phyloP scores from a whole-genome alignment of 345 rosid genomes.

The Euclidium syriacum region DNA sequence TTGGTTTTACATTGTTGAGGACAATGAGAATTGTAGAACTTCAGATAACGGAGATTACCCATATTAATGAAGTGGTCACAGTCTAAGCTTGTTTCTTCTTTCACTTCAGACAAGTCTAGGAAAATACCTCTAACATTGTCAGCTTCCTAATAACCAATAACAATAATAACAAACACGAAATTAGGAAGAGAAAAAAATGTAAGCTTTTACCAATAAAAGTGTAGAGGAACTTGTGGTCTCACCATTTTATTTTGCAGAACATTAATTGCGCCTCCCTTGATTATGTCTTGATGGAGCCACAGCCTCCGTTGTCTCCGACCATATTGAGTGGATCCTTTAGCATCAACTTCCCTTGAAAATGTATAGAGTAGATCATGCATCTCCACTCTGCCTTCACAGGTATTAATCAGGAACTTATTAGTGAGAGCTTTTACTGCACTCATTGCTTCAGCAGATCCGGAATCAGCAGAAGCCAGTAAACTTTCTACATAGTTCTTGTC shows the following conservation, averaged over 20 bases:
- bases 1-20: neutral
- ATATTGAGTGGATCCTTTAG: neutral
- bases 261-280: neutral
- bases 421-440: neutral
- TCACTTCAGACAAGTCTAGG: slow-evolving; percentile 14
- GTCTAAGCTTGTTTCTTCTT: neutral
- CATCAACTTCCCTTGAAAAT: slow-evolving; percentile 16
- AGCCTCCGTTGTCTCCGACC: neutral
- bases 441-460: neutral
- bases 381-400: neutral
- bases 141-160: neutral
- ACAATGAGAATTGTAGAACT: slow-evolving; percentile 8
- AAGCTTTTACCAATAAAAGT: neutral
- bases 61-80: neutral
- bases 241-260: neutral
- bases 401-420: slow-evolving; percentile 23
- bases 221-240: neutral
- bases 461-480: slow-evolving; percentile 8
- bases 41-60: slow-evolving; percentile 26
- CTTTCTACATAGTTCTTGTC: neutral
- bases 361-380: slow-evolving; percentile 35
- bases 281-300: neutral
- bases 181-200: neutral
- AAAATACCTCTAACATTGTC: slow-evolving; percentile 15
- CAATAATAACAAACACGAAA: neutral